phyloP scores from a whole-genome alignment of 2,329 filamentous ascomycete species.

The Scytalidium sp. region DNA sequence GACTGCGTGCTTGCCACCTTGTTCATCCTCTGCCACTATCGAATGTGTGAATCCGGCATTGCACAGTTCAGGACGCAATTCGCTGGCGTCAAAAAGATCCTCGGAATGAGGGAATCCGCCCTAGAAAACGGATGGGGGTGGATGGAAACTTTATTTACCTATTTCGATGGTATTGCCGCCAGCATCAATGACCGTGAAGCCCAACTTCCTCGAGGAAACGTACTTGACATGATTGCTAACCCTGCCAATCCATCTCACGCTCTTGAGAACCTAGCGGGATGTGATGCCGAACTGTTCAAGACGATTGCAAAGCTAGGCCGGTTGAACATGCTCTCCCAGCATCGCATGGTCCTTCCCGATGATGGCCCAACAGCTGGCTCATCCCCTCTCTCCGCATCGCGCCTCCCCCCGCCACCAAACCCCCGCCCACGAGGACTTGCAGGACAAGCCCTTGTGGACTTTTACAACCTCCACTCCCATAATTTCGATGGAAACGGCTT shows the following conservation, averaged over 20 bases:
- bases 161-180: slow-evolving; percentile 90
- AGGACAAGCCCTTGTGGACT: slow-evolving; percentile 40
- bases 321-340: slow-evolving; percentile 79
- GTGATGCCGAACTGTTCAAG: slow-evolving; percentile 83
- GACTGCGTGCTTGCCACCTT: slow-evolving; percentile 88
- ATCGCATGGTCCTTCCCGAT: slow-evolving; percentile 52
- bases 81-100: slow-evolving; percentile 86
- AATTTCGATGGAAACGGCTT: slow-evolving; percentile 69
- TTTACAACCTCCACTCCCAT: slow-evolving; percentile 50
- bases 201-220: slow-evolving; percentile 61
- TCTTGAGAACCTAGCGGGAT: slow-evolving; percentile 80
- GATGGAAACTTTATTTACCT: slow-evolving; percentile 92
- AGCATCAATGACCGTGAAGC: slow-evolving; percentile 90
- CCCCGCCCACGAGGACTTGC: slow-evolving; percentile 34
- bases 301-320: slow-evolving; percentile 80
- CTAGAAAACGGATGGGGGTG: slow-evolving; percentile 66
- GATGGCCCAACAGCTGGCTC: slow-evolving; percentile 29
- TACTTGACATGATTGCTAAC: slow-evolving; percentile 61
- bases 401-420: slow-evolving; percentile 23
- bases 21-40: slow-evolving; percentile 84
- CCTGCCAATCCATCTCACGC: slow-evolving; percentile 55
- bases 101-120: slow-evolving; percentile 68
- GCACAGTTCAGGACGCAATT: slow-evolving; percentile 93
- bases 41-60: slow-evolving; percentile 89
- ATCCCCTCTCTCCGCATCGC: slow-evolving; percentile 17